These are phyloP conservation scores for Cyberlindnera samutprakarnensis DNA, from an alignment of 805 yeast species.

Conservation along the genomic window DNA sequence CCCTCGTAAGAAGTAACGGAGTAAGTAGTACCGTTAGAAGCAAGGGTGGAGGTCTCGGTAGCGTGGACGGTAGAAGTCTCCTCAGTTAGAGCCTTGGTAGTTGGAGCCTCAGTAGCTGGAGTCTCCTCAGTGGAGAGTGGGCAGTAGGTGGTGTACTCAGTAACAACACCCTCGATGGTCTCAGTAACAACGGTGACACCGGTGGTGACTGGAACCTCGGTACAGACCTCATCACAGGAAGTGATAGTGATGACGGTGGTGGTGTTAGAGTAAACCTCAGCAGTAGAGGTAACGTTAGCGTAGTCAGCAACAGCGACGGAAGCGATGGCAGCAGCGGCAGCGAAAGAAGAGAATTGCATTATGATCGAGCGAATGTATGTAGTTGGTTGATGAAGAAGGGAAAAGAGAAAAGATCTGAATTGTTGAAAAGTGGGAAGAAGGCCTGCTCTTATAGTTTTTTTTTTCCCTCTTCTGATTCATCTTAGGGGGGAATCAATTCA, in stretches of 20 bases:
- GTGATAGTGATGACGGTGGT: conserved; percentile 28
- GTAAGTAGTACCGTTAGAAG: conserved; percentile 7
- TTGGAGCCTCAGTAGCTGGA: too few relatives aligned
- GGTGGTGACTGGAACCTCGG: conserved; percentile 22
- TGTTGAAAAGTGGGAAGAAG: conserved; percentile 4
- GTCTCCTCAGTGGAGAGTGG: conserved; percentile 14
- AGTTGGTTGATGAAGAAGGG: conserved; percentile 21
- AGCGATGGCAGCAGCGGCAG: conserved; percentile 22
- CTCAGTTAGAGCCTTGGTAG: conserved; percentile 5
- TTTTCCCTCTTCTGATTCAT: too few relatives aligned
- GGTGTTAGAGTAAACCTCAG: conserved; percentile 18
- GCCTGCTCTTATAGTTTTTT: conserved; percentile 2
- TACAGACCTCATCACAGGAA: conserved; percentile 18
- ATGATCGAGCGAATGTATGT: conserved; percentile 22
- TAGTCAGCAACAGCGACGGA: conserved; percentile 22
- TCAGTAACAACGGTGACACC: conserved; percentile 22
- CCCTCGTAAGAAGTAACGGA: conserved; percentile 29
- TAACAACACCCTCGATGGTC: conserved; percentile 14
- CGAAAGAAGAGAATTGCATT: conserved; percentile 29
- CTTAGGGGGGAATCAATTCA: too few relatives aligned
- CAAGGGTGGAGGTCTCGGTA: conserved; percentile 10
- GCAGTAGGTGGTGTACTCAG: conserved; percentile 21
- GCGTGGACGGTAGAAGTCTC: conserved; percentile 13
- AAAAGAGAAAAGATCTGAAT: conserved; percentile 1
- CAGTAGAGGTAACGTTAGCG: conserved; percentile 22